Evolutionary conservation across 768 basidiomycete genomes (phyloP), one percentile per base, ranked within the genome.

Genomic region (Kwoniella sp.): DNA sequence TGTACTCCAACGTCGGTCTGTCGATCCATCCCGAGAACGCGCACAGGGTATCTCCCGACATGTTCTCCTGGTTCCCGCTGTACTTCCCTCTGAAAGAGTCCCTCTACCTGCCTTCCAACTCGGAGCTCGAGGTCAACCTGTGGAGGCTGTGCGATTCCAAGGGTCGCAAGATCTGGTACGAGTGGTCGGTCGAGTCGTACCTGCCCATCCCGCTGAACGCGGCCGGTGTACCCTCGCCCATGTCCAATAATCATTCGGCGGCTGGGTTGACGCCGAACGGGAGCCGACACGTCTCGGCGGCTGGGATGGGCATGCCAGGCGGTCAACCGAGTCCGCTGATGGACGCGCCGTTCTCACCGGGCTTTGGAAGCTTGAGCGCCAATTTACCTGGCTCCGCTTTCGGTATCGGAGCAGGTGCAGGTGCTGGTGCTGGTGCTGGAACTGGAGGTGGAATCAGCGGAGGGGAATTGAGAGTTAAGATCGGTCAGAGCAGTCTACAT

Each of bases 21-120:
- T 96, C 92, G 74, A 97, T 96, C 47, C 95, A 98, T 77, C 96
- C 96, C 0, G 86, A 90, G 58, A 87, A 89, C 54, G 92, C 90
- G 77, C 89, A 92, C 28, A 84, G 86, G 52, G 85, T 94, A 59
- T 93, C 92, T 8, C 93, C 91, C 73, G 89, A 98, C 72, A 99
- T 99, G 96, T 84, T 98, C 73, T 97, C 94, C 77, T 99, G 96
- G 96, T 99, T 99, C 82, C 96, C 96, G 0, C 82, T 97, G 22
- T 96, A 92, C 82, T 95, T 99, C 82, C 96, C 96, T 1, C 87
- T 98, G 78, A 90, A 88, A 81, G 92, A 96, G 72, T 92, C 96
- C 0, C 81, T 99, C 3, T 98, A 96, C 77, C 85, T 98, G 0
- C 96, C 96, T 15, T 88, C 89, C 72, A 89, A 92, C 75, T 90